Conservation (phyloP, 2,329 filamentous ascomycete species). For the Xylariomycetidae sp. region DNA sequence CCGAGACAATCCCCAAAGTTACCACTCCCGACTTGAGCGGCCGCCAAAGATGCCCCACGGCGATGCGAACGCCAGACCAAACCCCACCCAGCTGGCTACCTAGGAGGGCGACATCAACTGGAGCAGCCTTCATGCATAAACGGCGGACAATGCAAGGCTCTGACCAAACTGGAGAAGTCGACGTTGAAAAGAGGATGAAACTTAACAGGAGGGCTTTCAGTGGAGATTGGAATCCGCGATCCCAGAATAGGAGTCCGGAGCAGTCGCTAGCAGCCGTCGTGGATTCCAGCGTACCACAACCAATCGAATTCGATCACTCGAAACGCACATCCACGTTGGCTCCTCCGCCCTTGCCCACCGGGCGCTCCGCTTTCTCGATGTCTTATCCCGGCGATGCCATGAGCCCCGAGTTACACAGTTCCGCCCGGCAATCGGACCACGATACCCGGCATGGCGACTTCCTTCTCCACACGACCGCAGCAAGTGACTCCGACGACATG, state of each 20-base stretch:
- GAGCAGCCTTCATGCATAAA: conserved; percentile 41
- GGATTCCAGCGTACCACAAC: conserved; percentile 3
- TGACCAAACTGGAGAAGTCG: conserved; percentile 7
- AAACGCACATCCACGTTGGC: conserved; percentile 9
- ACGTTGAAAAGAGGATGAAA: conserved; percentile 7
- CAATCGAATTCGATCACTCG: conserved; percentile 4
- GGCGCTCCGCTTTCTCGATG: conserved; percentile 16
- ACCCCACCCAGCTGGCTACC: conserved; percentile 20
- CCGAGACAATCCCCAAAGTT: conserved; percentile 8
- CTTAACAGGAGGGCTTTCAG: conserved; percentile 22
- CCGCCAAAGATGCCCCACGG: conserved; percentile 12
- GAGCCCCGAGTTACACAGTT: conserved; percentile 5
- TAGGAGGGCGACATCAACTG: conserved; percentile 40
- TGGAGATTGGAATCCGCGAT: conserved; percentile 22
- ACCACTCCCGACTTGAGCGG: conserved; percentile 4
- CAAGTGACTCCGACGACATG: conserved; percentile 6
- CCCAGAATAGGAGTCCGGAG: conserved; percentile 12
- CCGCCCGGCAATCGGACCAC: not conserved
- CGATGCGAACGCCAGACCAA: conserved; percentile 11
- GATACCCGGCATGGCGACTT: conserved; percentile 2
- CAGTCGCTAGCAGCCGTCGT: conserved; percentile 15
- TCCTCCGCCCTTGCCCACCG: conserved; percentile 12
- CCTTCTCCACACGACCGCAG: not conserved
- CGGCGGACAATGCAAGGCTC: conserved; percentile 22
- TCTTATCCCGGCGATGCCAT: conserved; percentile 13